Evolutionary conservation across 2,329 filamentous ascomycete species (phyloP), one percentile per base, ranked within the genome.

Genomic region (Phialophora macrospora): DNA sequence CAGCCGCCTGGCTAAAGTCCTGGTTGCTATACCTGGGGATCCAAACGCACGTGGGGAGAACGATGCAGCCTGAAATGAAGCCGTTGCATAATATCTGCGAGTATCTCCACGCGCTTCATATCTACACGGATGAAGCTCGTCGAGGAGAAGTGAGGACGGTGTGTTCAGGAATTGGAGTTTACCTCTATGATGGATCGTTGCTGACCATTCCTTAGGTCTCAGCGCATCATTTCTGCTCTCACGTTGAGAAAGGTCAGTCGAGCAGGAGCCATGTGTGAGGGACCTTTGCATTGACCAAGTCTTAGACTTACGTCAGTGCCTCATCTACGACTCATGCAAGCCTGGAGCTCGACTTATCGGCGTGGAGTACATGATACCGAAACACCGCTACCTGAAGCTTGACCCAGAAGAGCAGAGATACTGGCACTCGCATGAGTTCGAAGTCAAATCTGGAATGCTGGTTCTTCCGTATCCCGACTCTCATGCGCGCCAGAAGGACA

Each of bases 61-160:
- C 67, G 5, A 61, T 76, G 17, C 78, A 80, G 62, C 70, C 70
- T 11, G 75, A 79, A 69, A 92, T 96, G 75, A 80, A 83, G 0
- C 91, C 92, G 0, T 78, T 92, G 6, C 89, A 91, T 72, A 85
- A 87, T 60, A 84, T 96, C 56, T 95, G 92, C 77, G 91, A 90
- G 0, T 91, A 94, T 74, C 82, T 96, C 0, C 93, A 95, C 72
- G 92, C 91, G n/a, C 93, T 93, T 74, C 92, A 96, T 74, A 87
- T 88, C 55, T 95, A 95, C 74, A 88, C 88, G n/a, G 83, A 87
- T 28, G 90, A 94, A 54, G 87, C 88, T 0, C 64, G 70, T 9
- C 63, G 63, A 30, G 71, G 70, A 34, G 67, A 64, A 44, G 83
- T 80, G 1, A 87, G 90, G 14, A 83, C 81, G 46, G 88, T 55